Percentiles rank a stretch among this genome's conserved stretches.
Evolutionary conservation across 2,329 filamentous ascomycete genomes (phyloP).

Genomic region (Talaromyces sp.): DNA sequence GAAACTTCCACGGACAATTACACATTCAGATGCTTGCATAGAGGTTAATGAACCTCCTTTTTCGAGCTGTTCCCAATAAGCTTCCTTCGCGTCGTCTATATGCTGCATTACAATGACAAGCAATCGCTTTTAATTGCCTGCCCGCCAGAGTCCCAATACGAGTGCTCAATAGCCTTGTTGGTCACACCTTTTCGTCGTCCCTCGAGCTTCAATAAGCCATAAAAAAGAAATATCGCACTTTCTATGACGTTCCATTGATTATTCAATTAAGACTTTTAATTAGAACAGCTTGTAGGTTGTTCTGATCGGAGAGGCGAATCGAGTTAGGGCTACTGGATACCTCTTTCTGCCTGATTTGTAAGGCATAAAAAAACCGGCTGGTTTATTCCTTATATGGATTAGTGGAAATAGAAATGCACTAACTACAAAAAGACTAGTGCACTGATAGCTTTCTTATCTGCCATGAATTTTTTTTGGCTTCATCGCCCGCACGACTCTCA

Average conservation of each 20-base stretch:
- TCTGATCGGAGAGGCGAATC: neutral
- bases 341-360: neutral
- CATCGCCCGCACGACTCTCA: conserved; percentile 8
- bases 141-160: neutral
- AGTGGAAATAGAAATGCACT: neutral
- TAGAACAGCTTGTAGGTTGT: neutral
- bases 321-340: neutral
- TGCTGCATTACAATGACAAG: neutral
- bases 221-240: too few species aligned
- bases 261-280: neutral
- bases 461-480: conserved; percentile 14
- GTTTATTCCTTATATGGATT: neutral
- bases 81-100: neutral
- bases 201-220: neutral
- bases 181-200: neutral
- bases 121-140: neutral
- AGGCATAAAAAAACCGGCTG: neutral
- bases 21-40: too few species aligned
- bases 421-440: conserved; percentile 7
- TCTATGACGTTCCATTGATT: neutral
- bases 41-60: neutral
- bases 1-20: neutral
- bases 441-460: conserved; percentile 19
- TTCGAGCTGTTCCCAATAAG: neutral
- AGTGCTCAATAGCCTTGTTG: neutral